These are phyloP conservation scores for Aquilaria sinensis DNA, from an alignment of 345 rosid genomes.

Conservation along the genomic window DNA sequence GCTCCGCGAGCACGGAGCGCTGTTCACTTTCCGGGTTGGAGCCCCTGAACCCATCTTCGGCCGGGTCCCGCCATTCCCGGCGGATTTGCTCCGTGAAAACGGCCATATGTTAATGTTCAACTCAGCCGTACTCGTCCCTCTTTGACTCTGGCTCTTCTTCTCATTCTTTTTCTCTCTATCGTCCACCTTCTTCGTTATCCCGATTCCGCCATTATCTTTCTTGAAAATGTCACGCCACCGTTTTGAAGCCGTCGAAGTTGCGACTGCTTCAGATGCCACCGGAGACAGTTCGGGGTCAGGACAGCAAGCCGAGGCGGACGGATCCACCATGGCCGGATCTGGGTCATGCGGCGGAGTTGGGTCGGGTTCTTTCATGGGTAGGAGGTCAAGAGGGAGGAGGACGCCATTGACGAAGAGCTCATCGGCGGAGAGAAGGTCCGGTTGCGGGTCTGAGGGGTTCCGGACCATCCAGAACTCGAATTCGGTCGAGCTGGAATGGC, in stretches of 20 bases:
- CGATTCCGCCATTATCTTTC: constrained; percentile 35
- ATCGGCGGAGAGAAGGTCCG: constrained; percentile 39
- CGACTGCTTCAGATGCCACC: constrained; percentile 10
- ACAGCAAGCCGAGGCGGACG: background rate
- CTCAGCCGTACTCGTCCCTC: constrained; percentile 33
- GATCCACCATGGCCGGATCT: background rate
- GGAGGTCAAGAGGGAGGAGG: constrained; percentile 42
- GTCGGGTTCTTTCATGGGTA: constrained; percentile 14
- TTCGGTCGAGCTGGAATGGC: constrained; percentile 36
- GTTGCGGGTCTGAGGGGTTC: constrained; percentile 29
- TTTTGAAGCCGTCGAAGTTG: constrained; percentile 34
- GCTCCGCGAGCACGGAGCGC: constrained; percentile 82
- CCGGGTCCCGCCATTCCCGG: constrained; percentile 46
- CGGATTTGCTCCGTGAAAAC: constrained; percentile 80
- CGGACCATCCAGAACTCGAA: constrained; percentile 51
- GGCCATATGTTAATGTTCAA: constrained; percentile 80
- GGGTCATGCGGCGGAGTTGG: constrained; percentile 14
- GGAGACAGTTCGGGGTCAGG: constrained; percentile 9
- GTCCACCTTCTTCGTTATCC: constrained; percentile 10
- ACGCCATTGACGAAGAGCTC: constrained; percentile 41
- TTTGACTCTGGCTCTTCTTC: constrained; percentile 25
- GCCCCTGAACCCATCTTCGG: constrained; percentile 34
- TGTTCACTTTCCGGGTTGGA: constrained; percentile 49
- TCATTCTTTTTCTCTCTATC: constrained; percentile 19
- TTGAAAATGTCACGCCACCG: constrained; percentile 65